phyloP scores from a whole-genome alignment of 805 yeast genomes.

The Barnettozyma californica region DNA sequence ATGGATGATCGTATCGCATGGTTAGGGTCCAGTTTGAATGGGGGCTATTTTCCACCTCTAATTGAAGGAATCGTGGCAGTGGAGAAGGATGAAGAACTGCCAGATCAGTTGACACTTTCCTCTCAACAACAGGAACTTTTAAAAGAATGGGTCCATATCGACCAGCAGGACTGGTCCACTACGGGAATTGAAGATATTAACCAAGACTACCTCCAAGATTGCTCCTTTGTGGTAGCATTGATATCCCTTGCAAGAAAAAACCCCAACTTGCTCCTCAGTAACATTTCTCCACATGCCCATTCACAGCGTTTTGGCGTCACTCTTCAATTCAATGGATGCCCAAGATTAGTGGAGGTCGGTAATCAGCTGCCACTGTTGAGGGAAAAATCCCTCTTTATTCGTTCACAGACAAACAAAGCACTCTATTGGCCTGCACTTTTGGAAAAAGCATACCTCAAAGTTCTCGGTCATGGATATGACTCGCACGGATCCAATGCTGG shows the following conservation, averaged over 20 bases:
- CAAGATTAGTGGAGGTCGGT: slow-evolving; percentile 42
- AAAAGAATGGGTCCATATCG: slow-evolving; percentile 7
- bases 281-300: slow-evolving; percentile 15
- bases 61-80: background rate
- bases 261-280: slow-evolving; percentile 2
- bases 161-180: slow-evolving; percentile 15
- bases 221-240: slow-evolving; percentile 71
- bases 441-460: slow-evolving; percentile 69
- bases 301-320: slow-evolving; percentile 34
- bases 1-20: slow-evolving; percentile 12
- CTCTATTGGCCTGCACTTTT: slow-evolving; percentile 62
- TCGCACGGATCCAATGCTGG: slow-evolving; percentile 74
- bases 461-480: slow-evolving; percentile 49
- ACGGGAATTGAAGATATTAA: slow-evolving; percentile 29
- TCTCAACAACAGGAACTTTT: slow-evolving; percentile 8
- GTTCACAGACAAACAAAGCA: slow-evolving; percentile 12
- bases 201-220: slow-evolving; percentile 55
- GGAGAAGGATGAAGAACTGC: background rate
- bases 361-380: slow-evolving; percentile 38
- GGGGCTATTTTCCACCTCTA: slow-evolving; percentile 15
- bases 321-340: slow-evolving; percentile 48
- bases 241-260: slow-evolving; percentile 39
- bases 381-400: slow-evolving; percentile 15
- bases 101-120: slow-evolving; percentile 12
- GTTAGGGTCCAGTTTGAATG: slow-evolving; percentile 15